Percentiles rank a stretch among this genome's conserved stretches.
These are phyloP conservation scores for Camellia japonica DNA, from an alignment of 148 eudicot genomes.

Conservation along the genomic window DNA sequence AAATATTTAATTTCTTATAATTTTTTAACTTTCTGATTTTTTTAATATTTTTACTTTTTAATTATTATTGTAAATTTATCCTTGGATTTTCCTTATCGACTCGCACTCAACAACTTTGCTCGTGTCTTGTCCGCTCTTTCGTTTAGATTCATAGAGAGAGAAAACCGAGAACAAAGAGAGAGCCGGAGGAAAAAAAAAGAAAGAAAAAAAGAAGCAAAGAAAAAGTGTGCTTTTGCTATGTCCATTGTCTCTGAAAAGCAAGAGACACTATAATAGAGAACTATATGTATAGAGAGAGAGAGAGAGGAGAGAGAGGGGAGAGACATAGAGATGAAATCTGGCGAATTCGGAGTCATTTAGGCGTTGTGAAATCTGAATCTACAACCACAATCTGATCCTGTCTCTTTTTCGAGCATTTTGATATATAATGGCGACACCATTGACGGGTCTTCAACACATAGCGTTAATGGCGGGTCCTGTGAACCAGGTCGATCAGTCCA, in stretches of 20 bases:
- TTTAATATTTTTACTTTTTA: no score
- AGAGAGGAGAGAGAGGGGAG: conserved; percentile 4
- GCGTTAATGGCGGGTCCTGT: conserved; percentile 62
- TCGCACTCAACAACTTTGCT: not conserved
- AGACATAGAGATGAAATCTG: not conserved
- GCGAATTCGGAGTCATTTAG: not conserved
- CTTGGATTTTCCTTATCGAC: no score
- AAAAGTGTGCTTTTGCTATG: not conserved
- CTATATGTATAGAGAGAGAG: not conserved
- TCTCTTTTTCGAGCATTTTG: not conserved
- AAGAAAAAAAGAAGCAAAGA: not conserved
- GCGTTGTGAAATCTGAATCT: conserved; percentile 34
- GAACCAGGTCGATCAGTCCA: conserved; percentile 44
- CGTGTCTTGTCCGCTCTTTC: not conserved
- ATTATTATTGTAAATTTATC: no score
- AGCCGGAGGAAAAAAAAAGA: not conserved
- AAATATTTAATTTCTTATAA: no score
- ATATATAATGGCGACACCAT: conserved; percentile 75
- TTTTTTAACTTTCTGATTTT: no score
- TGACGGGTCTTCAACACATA: conserved; percentile 57
- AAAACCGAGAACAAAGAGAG: not conserved
- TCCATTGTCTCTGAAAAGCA: not conserved
- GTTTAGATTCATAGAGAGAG: conserved; percentile 14
- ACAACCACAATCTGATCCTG: conserved; percentile 14
- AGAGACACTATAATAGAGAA: no score